These are phyloP conservation scores for Diospyros lotus DNA, from an alignment of 148 eudicot species.

Conservation along the genomic window DNA sequence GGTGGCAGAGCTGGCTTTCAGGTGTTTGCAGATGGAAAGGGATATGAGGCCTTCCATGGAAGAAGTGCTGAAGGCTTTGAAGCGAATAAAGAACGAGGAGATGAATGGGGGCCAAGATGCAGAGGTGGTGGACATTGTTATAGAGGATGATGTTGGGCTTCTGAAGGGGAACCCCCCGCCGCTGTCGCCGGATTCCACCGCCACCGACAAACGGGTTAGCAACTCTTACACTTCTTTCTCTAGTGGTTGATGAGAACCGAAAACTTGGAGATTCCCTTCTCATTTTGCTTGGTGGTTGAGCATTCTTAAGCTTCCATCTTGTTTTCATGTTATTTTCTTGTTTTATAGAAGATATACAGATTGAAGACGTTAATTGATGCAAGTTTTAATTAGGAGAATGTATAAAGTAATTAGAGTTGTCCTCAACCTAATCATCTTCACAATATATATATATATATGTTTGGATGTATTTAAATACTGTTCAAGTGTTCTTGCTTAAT, in stretches of 20 bases:
- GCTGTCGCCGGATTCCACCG: slow-evolving; percentile 38
- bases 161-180: slow-evolving; percentile 41
- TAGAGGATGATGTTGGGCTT: slow-evolving; percentile 42
- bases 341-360: too few relatives aligned
- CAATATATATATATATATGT: background rate
- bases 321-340: too few relatives aligned
- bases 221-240: slow-evolving; percentile 17
- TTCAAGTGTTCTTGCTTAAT: background rate
- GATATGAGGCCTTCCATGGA: slow-evolving; percentile 81
- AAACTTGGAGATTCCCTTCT: background rate
- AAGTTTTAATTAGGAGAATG: background rate
- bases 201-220: slow-evolving; percentile 16
- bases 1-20: slow-evolving; percentile 72
- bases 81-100: slow-evolving; percentile 39
- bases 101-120: slow-evolving; percentile 28
- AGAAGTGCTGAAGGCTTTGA: slow-evolving; percentile 50
- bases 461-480: background rate
- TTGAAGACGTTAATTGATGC: too few relatives aligned
- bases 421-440: background rate
- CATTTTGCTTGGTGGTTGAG: slow-evolving; percentile 11
- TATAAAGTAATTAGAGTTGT: slow-evolving; percentile 7
- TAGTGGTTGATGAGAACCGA: slow-evolving; percentile 20
- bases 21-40: slow-evolving; percentile 60
- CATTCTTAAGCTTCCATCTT: background rate
- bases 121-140: slow-evolving; percentile 51